A percentile compares a stretch with the other conserved stretches of the same genome.
Conservation (phyloP, 345 rosid species). For the Corchorus olitorius region DNA sequence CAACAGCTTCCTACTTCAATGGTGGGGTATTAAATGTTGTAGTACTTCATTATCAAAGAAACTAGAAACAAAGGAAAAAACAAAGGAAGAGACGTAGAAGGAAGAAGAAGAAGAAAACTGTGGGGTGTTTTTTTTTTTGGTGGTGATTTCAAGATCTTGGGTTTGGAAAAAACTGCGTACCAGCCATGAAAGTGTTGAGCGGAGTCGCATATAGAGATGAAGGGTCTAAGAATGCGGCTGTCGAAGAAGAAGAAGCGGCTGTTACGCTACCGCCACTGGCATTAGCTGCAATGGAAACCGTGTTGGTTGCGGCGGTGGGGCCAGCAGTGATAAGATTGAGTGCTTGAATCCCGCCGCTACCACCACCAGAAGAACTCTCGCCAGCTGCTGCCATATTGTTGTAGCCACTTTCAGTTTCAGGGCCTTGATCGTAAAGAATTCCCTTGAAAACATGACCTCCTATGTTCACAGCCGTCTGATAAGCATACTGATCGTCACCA, state of each 20-base stretch:
- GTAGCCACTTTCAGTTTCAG: slow-evolving; percentile 55
- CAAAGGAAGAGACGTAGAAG: slow-evolving; percentile 22
- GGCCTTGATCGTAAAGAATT: slow-evolving; percentile 89
- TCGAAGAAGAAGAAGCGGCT: slow-evolving; percentile 16
- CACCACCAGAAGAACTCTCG: slow-evolving; percentile 60
- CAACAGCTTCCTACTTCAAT: slow-evolving; percentile 28
- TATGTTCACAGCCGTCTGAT: slow-evolving; percentile 82
- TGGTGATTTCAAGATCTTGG: slow-evolving; percentile 41
- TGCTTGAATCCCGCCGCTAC: slow-evolving; percentile 34
- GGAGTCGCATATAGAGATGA: slow-evolving; percentile 58
- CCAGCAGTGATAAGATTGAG: slow-evolving; percentile 16
- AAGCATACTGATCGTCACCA: slow-evolving; percentile 73
- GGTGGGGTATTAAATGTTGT: slow-evolving; percentile 28
- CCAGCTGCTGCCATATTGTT: not conserved
- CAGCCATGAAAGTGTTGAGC: slow-evolving; percentile 56
- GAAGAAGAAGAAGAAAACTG: slow-evolving; percentile 22
- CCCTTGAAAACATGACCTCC: slow-evolving; percentile 93
- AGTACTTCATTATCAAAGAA: slow-evolving; percentile 20
- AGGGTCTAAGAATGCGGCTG: slow-evolving; percentile 46
- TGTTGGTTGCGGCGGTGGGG: not conserved
- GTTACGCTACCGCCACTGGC: slow-evolving; percentile 31
- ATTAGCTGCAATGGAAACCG: slow-evolving; percentile 6
- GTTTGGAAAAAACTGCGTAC: slow-evolving; percentile 73
- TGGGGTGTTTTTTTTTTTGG: not conserved
- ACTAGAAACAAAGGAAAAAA: slow-evolving; percentile 7